Percentiles rank a stretch among this genome's conserved stretches.
Conservation (phyloP, 352 stramenopile species). For the Globisporangium camurandrum region DNA sequence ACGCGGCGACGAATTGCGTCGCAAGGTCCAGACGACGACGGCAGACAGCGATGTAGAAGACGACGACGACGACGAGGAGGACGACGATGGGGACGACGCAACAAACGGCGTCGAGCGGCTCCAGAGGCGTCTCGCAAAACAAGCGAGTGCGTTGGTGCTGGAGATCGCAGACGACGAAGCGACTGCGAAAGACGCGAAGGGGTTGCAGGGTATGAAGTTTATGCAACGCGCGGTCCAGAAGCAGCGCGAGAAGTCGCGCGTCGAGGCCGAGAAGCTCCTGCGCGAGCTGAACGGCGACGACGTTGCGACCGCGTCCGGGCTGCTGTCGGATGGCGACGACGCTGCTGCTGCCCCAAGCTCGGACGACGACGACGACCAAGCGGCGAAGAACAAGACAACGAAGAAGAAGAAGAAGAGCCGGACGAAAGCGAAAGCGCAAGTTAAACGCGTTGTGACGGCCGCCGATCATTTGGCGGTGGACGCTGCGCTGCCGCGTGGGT, state of each 20-base stretch:
- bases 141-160: conserved; percentile 62
- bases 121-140: conserved; percentile 59
- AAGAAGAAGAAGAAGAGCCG: conserved; percentile 23
- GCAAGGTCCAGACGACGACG: conserved; percentile 90
- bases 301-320: conserved; percentile 1
- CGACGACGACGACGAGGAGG: conserved; percentile 35
- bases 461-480: conserved; percentile 46
- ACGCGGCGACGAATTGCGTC: conserved; percentile 88
- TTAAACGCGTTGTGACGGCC: conserved; percentile 27
- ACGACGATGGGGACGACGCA: conserved; percentile 30
- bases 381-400: conserved; percentile 13
- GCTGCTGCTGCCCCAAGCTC: conserved; percentile 40
- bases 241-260: conserved; percentile 87
- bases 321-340: conserved; percentile 60
- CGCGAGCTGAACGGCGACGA: conserved; percentile 89
- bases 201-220: conserved; percentile 96
- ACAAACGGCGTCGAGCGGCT: conserved; percentile 47
- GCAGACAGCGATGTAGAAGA: conserved; percentile 59
- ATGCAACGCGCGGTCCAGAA: conserved; percentile 97
- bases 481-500: conserved; percentile 38
- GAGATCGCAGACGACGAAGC: conserved; percentile 64
- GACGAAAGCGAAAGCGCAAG: conserved; percentile 29
- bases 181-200: conserved; percentile 47
- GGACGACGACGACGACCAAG: conserved; percentile 24
- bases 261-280: conserved; percentile 91